Percentiles rank a stretch among this genome's conserved stretches.
These are phyloP conservation scores for Neocallimastix lanati DNA, from an alignment of 192 early-diverging fungal genomes.

Conservation along the genomic window DNA sequence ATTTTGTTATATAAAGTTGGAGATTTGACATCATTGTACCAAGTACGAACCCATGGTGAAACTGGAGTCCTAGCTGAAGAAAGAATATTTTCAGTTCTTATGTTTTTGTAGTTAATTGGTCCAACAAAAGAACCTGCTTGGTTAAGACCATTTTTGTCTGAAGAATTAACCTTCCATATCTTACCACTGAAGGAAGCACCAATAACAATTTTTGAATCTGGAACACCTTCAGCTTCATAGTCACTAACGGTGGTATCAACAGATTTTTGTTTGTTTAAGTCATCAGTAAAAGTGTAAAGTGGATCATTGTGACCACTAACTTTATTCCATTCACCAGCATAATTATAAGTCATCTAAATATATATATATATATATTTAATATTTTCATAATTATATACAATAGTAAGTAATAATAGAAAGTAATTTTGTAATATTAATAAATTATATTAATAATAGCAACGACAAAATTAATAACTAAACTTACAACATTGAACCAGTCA, in stretches of 20 bases:
- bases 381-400: too few species aligned
- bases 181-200: background rate
- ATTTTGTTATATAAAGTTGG: slow-evolving; percentile 53
- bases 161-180: background rate
- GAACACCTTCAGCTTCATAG: background rate
- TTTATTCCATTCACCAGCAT: background rate
- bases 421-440: too few species aligned
- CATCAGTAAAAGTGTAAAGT: background rate
- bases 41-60: slow-evolving; percentile 40
- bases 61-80: background rate
- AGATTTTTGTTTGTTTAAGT: background rate
- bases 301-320: background rate
- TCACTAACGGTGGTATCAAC: background rate
- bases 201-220: background rate
- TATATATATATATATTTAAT: too few species aligned
- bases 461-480: too few species aligned
- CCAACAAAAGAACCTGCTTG: background rate
- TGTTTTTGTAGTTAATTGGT: background rate
- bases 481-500: background rate
- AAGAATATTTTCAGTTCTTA: background rate
- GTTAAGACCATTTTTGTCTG: background rate
- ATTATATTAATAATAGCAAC: too few species aligned
- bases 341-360: background rate
- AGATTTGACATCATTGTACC: slow-evolving; percentile 36
- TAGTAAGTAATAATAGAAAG: too few species aligned